phyloP scores from a whole-genome alignment of 2,329 filamentous ascomycete species.

The Fusarium ramigenum region DNA sequence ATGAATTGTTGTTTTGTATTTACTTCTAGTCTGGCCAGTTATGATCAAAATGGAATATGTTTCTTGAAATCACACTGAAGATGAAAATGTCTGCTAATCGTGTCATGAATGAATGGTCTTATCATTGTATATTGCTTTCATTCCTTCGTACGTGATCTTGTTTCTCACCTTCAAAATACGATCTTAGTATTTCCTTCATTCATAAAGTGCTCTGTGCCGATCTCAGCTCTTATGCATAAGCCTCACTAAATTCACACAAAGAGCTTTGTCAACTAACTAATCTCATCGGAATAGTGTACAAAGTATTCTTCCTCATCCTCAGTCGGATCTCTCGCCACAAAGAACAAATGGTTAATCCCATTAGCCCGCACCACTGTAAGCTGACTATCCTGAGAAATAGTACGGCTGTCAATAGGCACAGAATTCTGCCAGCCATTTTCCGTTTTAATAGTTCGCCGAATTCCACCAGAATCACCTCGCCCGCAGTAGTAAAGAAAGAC shows the following conservation, averaged over 20 bases:
- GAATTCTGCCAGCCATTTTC: background rate
- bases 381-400: background rate
- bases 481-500: background rate
- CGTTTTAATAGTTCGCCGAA: background rate
- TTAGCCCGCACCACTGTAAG: background rate
- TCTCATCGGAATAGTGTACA: background rate
- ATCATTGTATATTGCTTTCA: too few relatives aligned
- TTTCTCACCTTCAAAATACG: background rate
- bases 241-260: background rate
- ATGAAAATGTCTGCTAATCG: too few relatives aligned
- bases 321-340: background rate
- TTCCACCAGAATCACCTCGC: background rate
- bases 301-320: background rate
- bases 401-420: background rate
- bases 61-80: accelerated
- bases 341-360: background rate
- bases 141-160: too few relatives aligned
- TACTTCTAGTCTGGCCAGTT: background rate
- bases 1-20: accelerated
- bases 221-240: accelerated
- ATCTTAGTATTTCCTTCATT: background rate
- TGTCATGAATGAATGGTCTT: too few relatives aligned
- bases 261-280: background rate
- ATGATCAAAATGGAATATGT: background rate
- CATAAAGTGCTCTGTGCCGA: background rate